phyloP scores from a whole-genome alignment of 208 protist species.

The Perkinsela sp. region DNA sequence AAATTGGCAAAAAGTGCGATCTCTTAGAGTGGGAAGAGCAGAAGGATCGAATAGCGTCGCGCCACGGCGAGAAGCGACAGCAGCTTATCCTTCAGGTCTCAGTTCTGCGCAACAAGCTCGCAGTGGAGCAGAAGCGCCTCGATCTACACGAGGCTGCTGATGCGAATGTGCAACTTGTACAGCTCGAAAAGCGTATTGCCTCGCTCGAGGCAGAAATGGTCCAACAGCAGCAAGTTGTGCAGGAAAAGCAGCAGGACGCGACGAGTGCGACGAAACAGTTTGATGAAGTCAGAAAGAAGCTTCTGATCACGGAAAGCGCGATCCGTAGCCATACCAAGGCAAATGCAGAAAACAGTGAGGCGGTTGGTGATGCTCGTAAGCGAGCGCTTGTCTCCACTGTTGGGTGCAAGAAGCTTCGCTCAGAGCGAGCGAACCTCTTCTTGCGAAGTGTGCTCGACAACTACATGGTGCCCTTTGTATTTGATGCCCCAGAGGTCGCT shows the following conservation, averaged over 20 bases:
- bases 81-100: slow-evolving; percentile 6
- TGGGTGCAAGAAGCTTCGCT: background rate
- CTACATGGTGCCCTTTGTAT: background rate
- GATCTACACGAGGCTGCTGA: background rate
- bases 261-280: background rate
- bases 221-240: background rate
- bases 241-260: background rate
- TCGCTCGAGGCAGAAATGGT: background rate
- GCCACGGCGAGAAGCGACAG: slow-evolving; percentile 28
- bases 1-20: slow-evolving; percentile 42
- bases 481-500: background rate
- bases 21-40: slow-evolving; percentile 56
- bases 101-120: background rate
- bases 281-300: background rate
- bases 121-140: background rate
- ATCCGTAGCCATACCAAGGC: background rate
- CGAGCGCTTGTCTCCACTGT: background rate
- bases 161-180: background rate
- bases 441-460: background rate
- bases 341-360: background rate
- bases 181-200: background rate
- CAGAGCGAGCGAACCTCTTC: background rate
- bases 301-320: background rate
- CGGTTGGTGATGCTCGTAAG: background rate
- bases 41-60: slow-evolving; percentile 12